A percentile compares a stretch with the other conserved stretches of the same genome.
These are phyloP conservation scores for apple (Malus domestica) DNA, from an alignment of 306 rosid species.

Conservation along the genomic window DNA sequence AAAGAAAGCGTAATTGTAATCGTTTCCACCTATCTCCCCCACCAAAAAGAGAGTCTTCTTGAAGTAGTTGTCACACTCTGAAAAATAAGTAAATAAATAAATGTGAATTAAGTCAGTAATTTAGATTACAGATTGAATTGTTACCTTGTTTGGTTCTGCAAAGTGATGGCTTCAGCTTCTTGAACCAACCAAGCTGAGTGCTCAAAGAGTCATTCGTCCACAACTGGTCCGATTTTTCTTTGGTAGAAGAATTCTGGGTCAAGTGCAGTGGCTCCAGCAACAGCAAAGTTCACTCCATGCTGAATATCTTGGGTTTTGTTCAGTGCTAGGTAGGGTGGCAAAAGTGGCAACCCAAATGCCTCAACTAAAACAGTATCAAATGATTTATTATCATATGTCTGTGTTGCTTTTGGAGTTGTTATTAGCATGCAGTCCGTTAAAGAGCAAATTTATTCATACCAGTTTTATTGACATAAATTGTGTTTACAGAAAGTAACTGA, in stretches of 20 bases:
- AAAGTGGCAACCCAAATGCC: conserved; percentile 50
- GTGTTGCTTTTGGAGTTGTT: not conserved
- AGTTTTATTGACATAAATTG: too few species aligned
- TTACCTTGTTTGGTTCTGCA: conserved; percentile 52
- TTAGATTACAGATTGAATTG: not conserved
- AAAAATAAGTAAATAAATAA: not conserved
- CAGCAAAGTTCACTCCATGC: conserved; percentile 63
- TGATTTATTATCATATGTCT: too few species aligned
- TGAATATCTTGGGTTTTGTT: conserved; percentile 17
- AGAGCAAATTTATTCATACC: too few species aligned
- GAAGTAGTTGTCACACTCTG: conserved; percentile 57
- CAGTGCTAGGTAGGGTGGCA: conserved; percentile 46
- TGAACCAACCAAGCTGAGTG: conserved; percentile 68
- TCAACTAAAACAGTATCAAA: conserved; percentile 36
- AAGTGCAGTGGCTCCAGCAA: conserved; percentile 73
- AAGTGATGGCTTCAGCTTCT: conserved; percentile 47
- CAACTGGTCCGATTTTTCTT: conserved; percentile 15
- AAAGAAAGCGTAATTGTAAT: conserved; percentile 49
- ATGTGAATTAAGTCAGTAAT: too few species aligned
- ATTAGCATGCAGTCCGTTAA: too few species aligned
- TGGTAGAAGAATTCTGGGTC: conserved; percentile 39
- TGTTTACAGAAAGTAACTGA: too few species aligned
- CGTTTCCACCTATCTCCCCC: conserved; percentile 84
- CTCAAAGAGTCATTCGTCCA: conserved; percentile 50
- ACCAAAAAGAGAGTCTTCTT: conserved; percentile 50